Conservation (phyloP, 1,284 basidiomycete species). For the Cutaneotrichosporon sp. region DNA sequence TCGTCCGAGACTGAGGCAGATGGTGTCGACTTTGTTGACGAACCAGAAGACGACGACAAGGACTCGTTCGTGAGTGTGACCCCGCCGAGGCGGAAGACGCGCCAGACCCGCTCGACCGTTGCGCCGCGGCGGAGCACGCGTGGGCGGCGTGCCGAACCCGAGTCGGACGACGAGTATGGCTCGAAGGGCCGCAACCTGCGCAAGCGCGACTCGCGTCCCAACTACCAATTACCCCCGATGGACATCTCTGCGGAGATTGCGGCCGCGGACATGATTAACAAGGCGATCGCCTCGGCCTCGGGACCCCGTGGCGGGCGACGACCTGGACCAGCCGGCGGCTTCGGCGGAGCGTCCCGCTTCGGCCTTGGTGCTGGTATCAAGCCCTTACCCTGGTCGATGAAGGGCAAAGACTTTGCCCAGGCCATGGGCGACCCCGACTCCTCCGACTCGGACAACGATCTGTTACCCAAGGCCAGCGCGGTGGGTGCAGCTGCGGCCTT, state of each 20-base stretch:
- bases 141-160: conserved; percentile 21
- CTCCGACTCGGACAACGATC: conserved; percentile 39
- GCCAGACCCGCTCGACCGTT: conserved; percentile 8
- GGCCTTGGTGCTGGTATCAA: conserved; percentile 31
- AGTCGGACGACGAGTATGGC: conserved; percentile 39
- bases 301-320: conserved; percentile 21
- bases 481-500: conserved; percentile 4
- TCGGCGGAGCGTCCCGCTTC: conserved; percentile 39
- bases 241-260: conserved; percentile 41
- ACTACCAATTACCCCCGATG: conserved; percentile 51
- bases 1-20: conserved; percentile 27
- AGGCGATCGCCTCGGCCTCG: conserved; percentile 36
- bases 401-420: conserved; percentile 38
- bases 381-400: conserved; percentile 36
- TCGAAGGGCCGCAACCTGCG: conserved; percentile 38
- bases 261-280: conserved; percentile 30
- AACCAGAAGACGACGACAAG: conserved; percentile 43
- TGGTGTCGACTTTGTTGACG: conserved; percentile 48
- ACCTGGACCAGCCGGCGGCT: conserved; percentile 12
- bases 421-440: conserved; percentile 50
- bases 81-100: conserved; percentile 15
- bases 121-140: conserved; percentile 23
- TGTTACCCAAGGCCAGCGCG: conserved; percentile 9
- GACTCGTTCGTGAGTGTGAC: conserved; percentile 5
- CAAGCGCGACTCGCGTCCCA: conserved; percentile 43